Evolutionary conservation across 83 land plant genomes (phyloP).

Genomic region (Picea abies): DNA sequence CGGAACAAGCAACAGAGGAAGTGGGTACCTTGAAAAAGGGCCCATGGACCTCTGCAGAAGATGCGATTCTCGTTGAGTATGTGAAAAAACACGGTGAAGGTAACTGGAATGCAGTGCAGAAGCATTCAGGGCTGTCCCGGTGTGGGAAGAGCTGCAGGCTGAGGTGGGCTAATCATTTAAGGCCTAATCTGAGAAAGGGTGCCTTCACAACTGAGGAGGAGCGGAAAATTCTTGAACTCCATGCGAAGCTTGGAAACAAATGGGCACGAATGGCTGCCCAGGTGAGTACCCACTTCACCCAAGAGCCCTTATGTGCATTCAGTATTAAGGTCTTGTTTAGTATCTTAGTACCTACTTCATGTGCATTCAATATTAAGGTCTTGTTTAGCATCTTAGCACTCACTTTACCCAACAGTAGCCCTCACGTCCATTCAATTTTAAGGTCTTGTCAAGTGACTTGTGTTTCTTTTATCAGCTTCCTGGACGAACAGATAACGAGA

Average conservation of each 20-base stretch:
- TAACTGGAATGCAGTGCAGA: constrained; percentile 64
- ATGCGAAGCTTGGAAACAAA: no score
- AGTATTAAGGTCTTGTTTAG: not conserved
- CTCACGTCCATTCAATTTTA: not conserved
- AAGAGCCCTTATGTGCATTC: not conserved
- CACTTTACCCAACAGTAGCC: not conserved
- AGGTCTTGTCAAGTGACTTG: not conserved
- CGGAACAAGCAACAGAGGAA: not conserved
- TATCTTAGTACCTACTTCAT: not conserved
- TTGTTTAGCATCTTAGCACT: no score
- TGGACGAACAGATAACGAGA: constrained; percentile 63
- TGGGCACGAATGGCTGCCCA: constrained; percentile 73
- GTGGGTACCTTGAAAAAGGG: constrained; percentile 46
- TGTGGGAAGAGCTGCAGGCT: constrained; percentile 72
- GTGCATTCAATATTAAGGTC: not conserved
- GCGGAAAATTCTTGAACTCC: constrained; percentile 51
- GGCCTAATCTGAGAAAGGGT: constrained; percentile 67
- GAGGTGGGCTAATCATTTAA: constrained; percentile 71
- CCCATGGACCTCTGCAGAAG: constrained; percentile 71
- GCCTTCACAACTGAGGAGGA: constrained; percentile 58
- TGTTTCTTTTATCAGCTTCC: constrained; percentile 39
- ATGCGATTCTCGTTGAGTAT: constrained; percentile 51
- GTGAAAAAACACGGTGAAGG: constrained; percentile 67
- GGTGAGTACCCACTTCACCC: constrained; percentile 15
- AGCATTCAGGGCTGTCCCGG: constrained; percentile 48